Percentiles rank a stretch among this genome's conserved stretches.
Evolutionary conservation across 164 flowering plant genomes (phyloP).

Genomic region (Hamamelis virginiana): DNA sequence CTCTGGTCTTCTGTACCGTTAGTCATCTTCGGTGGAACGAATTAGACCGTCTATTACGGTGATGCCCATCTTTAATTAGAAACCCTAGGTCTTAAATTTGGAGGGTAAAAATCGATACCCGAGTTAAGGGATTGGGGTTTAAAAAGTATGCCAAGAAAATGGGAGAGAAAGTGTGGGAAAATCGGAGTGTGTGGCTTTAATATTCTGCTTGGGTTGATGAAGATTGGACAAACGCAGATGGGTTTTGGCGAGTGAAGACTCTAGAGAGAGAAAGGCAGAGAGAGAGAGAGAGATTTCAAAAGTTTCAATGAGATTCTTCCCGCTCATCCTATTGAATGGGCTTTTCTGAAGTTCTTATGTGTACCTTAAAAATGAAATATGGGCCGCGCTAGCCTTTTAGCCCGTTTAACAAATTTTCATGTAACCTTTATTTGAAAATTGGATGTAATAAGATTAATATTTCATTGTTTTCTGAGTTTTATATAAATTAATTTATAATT

Average conservation of each 20-base stretch:
- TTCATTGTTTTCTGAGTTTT: no score
- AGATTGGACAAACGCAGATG: no score
- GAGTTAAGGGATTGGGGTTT: background rate
- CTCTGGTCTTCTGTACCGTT: slow-evolving; percentile 14
- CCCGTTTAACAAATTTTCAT: no score
- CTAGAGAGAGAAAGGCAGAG: background rate
- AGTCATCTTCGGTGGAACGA: slow-evolving; percentile 27
- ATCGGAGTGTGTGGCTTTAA: background rate
- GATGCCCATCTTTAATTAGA: background rate
- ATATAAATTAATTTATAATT: no score
- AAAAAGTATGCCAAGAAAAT: slow-evolving; percentile 5
- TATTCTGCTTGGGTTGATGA: no score
- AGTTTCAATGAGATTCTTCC: slow-evolving; percentile 9
- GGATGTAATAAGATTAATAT: no score
- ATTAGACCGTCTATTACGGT: background rate
- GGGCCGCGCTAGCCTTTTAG: no score
- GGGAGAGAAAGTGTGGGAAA: slow-evolving; percentile 2
- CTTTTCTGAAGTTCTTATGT: no score
- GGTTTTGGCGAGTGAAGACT: no score
- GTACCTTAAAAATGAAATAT: no score
- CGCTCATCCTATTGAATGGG: slow-evolving; percentile 12
- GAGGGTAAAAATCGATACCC: background rate
- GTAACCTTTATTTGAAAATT: no score
- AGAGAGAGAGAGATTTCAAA: background rate
- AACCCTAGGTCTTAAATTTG: slow-evolving; percentile 5